Evolutionary conservation across 1,284 basidiomycete species (phyloP).

Genomic region (Cutaneotrichosporon dermatis): DNA sequence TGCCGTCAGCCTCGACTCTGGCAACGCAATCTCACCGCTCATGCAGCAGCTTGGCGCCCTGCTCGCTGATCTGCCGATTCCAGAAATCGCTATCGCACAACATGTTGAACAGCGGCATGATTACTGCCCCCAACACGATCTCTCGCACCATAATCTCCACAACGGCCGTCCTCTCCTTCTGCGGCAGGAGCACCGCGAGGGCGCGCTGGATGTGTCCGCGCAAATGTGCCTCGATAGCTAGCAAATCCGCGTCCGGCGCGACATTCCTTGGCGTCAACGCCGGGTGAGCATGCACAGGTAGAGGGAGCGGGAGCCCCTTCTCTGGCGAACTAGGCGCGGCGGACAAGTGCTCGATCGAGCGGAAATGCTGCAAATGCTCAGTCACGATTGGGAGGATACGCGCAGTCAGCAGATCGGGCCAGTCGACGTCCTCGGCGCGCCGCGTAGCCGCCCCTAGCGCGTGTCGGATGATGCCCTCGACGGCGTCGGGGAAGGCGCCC

Average conservation of each 20-base stretch:
- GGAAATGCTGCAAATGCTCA: slow-evolving; percentile 80
- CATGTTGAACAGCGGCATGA: slow-evolving; percentile 86
- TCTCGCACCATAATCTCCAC: slow-evolving; percentile 73
- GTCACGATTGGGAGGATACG: slow-evolving; percentile 82
- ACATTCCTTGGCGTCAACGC: slow-evolving; percentile 58
- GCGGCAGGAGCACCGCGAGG: slow-evolving; percentile 68
- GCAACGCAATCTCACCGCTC: no score
- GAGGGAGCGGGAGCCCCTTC: slow-evolving; percentile 41
- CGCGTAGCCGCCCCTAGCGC: slow-evolving; percentile 59
- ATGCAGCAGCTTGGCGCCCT: slow-evolving; percentile 40
- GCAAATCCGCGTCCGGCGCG: slow-evolving; percentile 80
- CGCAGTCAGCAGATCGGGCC: slow-evolving; percentile 72
- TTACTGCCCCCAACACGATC: slow-evolving; percentile 71
- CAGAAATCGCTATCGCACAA: slow-evolving; percentile 92
- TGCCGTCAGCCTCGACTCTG: not conserved
- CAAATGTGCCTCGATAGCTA: slow-evolving; percentile 82
- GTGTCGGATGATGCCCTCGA: slow-evolving; percentile 69
- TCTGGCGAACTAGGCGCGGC: slow-evolving; percentile 39
- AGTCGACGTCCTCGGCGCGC: slow-evolving; percentile 61
- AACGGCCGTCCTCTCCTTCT: slow-evolving; percentile 67
- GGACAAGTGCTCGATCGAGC: slow-evolving; percentile 70
- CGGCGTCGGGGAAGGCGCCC: slow-evolving; percentile 77
- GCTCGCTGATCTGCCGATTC: slow-evolving; percentile 84
- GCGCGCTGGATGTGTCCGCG: slow-evolving; percentile 64
- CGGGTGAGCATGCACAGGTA: slow-evolving; percentile 57